Conservation (phyloP, 1,284 basidiomycete species). For the Tranzscheliella williamsii region DNA sequence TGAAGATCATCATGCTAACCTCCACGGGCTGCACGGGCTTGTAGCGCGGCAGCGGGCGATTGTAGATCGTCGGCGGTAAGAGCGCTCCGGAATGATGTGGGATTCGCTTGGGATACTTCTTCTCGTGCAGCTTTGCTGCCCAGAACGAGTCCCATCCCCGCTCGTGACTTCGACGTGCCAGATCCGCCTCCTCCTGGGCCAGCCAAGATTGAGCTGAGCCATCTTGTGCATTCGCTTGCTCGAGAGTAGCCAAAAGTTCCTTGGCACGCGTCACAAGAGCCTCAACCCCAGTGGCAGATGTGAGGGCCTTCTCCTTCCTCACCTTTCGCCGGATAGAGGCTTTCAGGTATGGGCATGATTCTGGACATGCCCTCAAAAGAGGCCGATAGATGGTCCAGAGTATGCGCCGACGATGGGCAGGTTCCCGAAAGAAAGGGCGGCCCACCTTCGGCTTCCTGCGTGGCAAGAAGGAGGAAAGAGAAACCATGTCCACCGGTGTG, state of each 20-base stretch:
- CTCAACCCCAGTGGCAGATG: conserved; percentile 7
- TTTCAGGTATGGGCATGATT: conserved; percentile 6
- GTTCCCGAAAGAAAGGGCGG: conserved; percentile 31
- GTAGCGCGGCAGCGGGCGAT: conserved; percentile 54
- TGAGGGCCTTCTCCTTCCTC: conserved; percentile 14
- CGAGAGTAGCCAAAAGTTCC: conserved; percentile 6
- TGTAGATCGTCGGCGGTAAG: conserved; percentile 48
- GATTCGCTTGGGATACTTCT: conserved; percentile 25
- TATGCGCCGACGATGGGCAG: conserved; percentile 16
- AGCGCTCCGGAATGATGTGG: conserved; percentile 52
- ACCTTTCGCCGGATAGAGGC: conserved; percentile 7
- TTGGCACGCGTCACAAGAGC: conserved; percentile 3
- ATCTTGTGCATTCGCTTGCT: conserved; percentile 5
- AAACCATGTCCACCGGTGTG: no score
- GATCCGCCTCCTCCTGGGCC: conserved; percentile 1
- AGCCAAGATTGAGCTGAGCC: conserved; percentile 3
- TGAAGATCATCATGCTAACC: conserved; percentile 57
- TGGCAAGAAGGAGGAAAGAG: conserved; percentile 14
- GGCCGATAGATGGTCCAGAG: conserved; percentile 42
- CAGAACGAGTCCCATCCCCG: conserved; percentile 13
- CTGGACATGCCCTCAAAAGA: conserved; percentile 26
- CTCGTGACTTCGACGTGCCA: conserved; percentile 11
- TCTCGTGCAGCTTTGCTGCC: conserved; percentile 16
- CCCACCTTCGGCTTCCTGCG: conserved; percentile 10
- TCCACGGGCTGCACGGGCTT: conserved; percentile 51